Evolutionary conservation across 768 basidiomycete genomes (phyloP).

Genomic region (Tephrocybe sp.): DNA sequence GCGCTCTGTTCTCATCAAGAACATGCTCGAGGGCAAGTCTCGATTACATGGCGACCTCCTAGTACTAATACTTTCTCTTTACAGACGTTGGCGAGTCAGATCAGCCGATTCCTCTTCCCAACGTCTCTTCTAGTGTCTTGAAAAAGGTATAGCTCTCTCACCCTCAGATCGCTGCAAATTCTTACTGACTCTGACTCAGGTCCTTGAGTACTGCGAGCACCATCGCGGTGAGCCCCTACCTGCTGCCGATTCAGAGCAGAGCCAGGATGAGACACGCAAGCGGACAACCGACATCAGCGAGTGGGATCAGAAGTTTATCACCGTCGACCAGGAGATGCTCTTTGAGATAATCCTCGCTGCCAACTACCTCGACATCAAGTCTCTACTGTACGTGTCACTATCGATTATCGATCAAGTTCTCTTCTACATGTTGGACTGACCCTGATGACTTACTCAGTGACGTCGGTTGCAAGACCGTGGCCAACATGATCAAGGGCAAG

Average conservation of each 20-base stretch:
- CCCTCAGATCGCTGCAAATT: neutral
- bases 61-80: constrained; percentile 13
- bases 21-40: constrained; percentile 93
- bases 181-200: constrained; percentile 48
- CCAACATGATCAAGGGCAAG: constrained; percentile 99
- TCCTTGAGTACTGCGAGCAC: constrained; percentile 98
- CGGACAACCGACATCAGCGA: constrained; percentile 98
- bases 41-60: constrained; percentile 5
- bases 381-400: constrained; percentile 73
- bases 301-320: constrained; percentile 99
- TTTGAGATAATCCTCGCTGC: constrained; percentile 99
- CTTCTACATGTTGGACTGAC: too few relatives aligned
- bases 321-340: constrained; percentile 99
- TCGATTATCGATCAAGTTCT: constrained; percentile 1
- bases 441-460: constrained; percentile 51
- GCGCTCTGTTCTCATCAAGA: constrained; percentile 95
- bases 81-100: constrained; percentile 92
- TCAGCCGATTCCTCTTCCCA: constrained; percentile 91
- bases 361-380: constrained; percentile 99
- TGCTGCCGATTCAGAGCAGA: constrained; percentile 72
- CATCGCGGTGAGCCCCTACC: constrained; percentile 98
- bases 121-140: constrained; percentile 88
- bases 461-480: constrained; percentile 97
- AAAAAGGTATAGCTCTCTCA: constrained; percentile 64
- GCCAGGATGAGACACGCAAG: constrained; percentile 91